Base-by-base conservation (phyloP, 331 rosid species). In the Spiraea crenata region DNA sequence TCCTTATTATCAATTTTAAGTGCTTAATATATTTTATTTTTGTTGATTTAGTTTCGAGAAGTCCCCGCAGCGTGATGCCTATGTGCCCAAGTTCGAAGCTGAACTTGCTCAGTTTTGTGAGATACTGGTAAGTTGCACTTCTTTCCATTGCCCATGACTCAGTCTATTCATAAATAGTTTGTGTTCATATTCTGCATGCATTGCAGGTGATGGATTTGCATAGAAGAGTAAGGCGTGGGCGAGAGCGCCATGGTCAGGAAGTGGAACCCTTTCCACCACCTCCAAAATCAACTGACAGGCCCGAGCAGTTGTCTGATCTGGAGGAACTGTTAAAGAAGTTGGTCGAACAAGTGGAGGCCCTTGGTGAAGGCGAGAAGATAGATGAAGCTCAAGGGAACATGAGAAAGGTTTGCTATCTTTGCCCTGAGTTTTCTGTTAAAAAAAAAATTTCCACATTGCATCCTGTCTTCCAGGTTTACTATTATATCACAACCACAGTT, bases 31-130 rank as follows among this genome's bases (percentile, higher is more conserved):
- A 66, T 70, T 44, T 37, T 48, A 17, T 60, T 38, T 68, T 74
- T 50, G 16, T 71, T 73, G 65, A 73, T 73, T 64, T 80, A 95
- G 99, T 80, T 95, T 95, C 79, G 96, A 91, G 85, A 82, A 86
- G 60, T 95, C 99, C 57, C 93, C 99, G 41, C 85, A 95, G 74
- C 99, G 87, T 75, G 96, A 87, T 63, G 86, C 83, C 9, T 87
- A 52, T 4, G 95, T 91, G 63, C 95, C 91, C 60, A 95, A 88
- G 80, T 89, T 95, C 80, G 97, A 91, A 82, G 93, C 90, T 15
- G 99, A 95, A 71, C 99, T 95, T 62, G 78, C 89, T 79, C 99
- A 87, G 79, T 95, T 89, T 81, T 95, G 99, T 66, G 99, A 91
- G 87, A 91, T 85, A 84, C 72, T 95, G 96, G 99, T 95, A 79